Percentiles rank a stretch among this genome's conserved stretches.
Conservation (phyloP, 2,329 filamentous ascomycete species). For the Fusarium annulatum region DNA sequence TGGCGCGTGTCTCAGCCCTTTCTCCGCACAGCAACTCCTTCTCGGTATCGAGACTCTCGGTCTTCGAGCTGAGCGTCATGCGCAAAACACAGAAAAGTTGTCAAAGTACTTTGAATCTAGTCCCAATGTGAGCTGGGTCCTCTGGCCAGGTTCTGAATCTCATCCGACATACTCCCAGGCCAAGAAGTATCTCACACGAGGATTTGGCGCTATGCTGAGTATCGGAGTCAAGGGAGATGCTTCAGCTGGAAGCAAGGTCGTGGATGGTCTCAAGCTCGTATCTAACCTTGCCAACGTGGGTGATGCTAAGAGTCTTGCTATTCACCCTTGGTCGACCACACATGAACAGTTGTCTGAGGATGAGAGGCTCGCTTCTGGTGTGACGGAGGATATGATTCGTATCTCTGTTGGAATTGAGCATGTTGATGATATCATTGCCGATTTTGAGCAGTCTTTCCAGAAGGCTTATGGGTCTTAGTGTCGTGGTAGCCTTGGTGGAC, state of each 20-base stretch:
- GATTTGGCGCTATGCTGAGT: slow-evolving; percentile 90
- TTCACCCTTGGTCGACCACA: slow-evolving; percentile 95
- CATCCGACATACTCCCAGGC: slow-evolving; percentile 81
- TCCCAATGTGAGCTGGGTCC: slow-evolving; percentile 89
- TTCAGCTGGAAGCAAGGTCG: slow-evolving; percentile 79
- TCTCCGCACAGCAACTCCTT: slow-evolving; percentile 90
- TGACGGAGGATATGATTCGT: slow-evolving; percentile 90
- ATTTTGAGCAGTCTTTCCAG: slow-evolving; percentile 92
- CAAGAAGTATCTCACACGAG: slow-evolving; percentile 86
- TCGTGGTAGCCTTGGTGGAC: not conserved
- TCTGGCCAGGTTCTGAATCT: slow-evolving; percentile 87
- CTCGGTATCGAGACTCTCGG: slow-evolving; percentile 91
- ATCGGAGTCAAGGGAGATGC: slow-evolving; percentile 93
- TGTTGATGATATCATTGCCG: slow-evolving; percentile 95
- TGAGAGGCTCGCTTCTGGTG: slow-evolving; percentile 83
- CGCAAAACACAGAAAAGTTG: slow-evolving; percentile 81
- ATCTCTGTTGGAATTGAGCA: slow-evolving; percentile 97
- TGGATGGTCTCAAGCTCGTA: slow-evolving; percentile 94
- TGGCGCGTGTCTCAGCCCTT: slow-evolving; percentile 85
- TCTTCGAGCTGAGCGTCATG: slow-evolving; percentile 86
- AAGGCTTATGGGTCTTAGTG: not conserved
- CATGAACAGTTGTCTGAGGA: slow-evolving; percentile 92
- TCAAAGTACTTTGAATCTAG: slow-evolving; percentile 87
- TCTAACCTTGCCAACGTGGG: slow-evolving; percentile 97
- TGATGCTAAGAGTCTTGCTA: slow-evolving; percentile 93